Base-by-base conservation (phyloP, 805 yeast species). In the Candida dajiaensis region DNA sequence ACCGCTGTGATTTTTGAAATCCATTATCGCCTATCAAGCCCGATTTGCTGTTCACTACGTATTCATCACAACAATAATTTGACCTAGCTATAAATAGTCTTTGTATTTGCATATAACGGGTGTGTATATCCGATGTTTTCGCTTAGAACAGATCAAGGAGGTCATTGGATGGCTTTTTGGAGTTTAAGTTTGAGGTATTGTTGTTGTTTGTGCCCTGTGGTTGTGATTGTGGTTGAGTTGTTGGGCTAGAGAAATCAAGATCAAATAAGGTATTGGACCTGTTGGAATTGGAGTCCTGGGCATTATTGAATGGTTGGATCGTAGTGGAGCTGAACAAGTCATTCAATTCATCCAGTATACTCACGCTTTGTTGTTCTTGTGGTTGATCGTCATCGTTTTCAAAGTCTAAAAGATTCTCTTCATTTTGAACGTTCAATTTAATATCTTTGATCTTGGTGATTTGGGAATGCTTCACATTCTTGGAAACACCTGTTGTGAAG, bases 381-480 rank as follows among this genome's bases (percentile, higher is more conserved):
- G 43, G 48, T 10, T 47, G 52, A 4, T 55, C 55, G 11, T 61
- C 46, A n/a, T 42, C 44, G 50, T 81, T 88, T 57, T 85, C 97
- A 53, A 92, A 81, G 63, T 92, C 96, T 43, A 92, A 76, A 54
- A 94, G 71, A 55, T 87, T 88, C 56, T 89, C 97, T 58, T 89
- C 97, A 48, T 80, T 81, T 53, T 79, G 81, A 11, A 97, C 96
- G 54, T 83, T 68, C 50, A 77, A 80, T 53, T 81, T 81, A 63
- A 87, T 78, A 62, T 90, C 97, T 54, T 85, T 89, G 41, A 90
- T 71, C 46, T 81, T 82, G 48, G 78, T 78, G 38, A 73, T 71
- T 44, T 72, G 72, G 9, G 66, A 57, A 9, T 58, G 54, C 38
- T 60, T 64, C n/a, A 58, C 55, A 12, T 54, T 55, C 50, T 71